A percentile compares a stretch with the other conserved stretches of the same genome.
These are phyloP conservation scores for Phytomonas francai DNA, from an alignment of 208 protist species.

Conservation along the genomic window DNA sequence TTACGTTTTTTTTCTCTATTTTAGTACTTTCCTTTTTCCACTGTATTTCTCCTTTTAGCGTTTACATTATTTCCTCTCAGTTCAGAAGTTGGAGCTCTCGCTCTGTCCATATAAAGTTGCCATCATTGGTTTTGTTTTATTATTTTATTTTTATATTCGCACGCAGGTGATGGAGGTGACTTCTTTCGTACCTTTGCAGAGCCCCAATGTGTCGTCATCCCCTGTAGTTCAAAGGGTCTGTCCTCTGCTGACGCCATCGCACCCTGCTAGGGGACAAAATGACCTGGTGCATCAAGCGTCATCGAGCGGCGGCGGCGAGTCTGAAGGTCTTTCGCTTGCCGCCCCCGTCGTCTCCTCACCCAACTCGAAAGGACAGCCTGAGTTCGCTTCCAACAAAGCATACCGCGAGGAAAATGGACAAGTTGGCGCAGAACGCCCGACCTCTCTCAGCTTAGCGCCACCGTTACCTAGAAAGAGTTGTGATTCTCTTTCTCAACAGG, in stretches of 20 bases:
- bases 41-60: background rate
- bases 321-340: background rate
- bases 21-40: background rate
- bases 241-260: background rate
- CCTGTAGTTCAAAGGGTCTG: background rate
- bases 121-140: conserved; percentile 12
- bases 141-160: background rate
- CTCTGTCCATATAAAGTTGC: conserved; percentile 16
- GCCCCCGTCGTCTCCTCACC: background rate
- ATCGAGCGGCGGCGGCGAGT: background rate
- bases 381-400: background rate
- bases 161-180: background rate
- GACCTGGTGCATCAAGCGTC: background rate
- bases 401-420: background rate
- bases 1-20: background rate
- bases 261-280: background rate
- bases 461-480: background rate
- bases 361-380: background rate
- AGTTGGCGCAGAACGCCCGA: background rate
- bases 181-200: background rate
- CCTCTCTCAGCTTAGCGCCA: background rate
- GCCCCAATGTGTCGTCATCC: background rate
- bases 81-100: background rate
- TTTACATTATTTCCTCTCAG: background rate
- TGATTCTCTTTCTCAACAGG: background rate